These are phyloP conservation scores for Phytophthora ramorum DNA, from an alignment of 352 stramenopile species.

Conservation along the genomic window DNA sequence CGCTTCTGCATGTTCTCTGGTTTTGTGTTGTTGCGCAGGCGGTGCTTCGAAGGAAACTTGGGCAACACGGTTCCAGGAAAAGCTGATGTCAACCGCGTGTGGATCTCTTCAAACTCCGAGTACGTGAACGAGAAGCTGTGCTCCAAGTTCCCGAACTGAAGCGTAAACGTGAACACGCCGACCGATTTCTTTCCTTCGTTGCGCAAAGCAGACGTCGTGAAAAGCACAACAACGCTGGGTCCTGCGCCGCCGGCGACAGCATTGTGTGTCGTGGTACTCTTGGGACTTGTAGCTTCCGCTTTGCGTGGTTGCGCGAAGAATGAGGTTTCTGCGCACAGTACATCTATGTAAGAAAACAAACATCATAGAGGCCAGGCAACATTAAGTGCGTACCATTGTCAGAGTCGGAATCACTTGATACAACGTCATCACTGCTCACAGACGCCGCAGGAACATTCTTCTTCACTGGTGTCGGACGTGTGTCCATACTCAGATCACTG, in stretches of 20 bases:
- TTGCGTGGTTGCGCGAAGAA: constrained; percentile 36
- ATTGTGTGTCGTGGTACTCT: constrained; percentile 23
- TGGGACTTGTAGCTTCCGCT: constrained; percentile 25
- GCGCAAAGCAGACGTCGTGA: constrained; percentile 61
- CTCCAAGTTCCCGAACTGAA: constrained; percentile 55
- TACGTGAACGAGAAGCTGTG: constrained; percentile 73
- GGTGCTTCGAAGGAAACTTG: constrained; percentile 85
- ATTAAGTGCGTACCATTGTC: constrained; percentile 31
- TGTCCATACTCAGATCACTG: constrained; percentile 31
- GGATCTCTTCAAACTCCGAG: constrained; percentile 76
- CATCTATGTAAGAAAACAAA: constrained; percentile 6
- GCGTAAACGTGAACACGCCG: constrained; percentile 73
- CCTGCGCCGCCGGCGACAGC: constrained; percentile 29
- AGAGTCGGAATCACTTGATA: constrained; percentile 42
- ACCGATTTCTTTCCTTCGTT: constrained; percentile 69
- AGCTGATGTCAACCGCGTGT: constrained; percentile 51
- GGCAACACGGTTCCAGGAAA: constrained; percentile 44
- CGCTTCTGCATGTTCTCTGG: constrained; percentile 88
- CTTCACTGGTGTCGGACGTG: constrained; percentile 16
- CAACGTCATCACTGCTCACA: constrained; percentile 32
- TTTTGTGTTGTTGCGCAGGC: constrained; percentile 80
- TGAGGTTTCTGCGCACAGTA: constrained; percentile 24
- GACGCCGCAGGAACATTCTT: constrained; percentile 12
- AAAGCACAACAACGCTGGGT: constrained; percentile 51
- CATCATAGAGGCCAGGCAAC: not conserved